Evolutionary conservation across 371 early-diverging fungal species (phyloP), one percentile per base, ranked within the genome.

Genomic region (Coemansia sp.): DNA sequence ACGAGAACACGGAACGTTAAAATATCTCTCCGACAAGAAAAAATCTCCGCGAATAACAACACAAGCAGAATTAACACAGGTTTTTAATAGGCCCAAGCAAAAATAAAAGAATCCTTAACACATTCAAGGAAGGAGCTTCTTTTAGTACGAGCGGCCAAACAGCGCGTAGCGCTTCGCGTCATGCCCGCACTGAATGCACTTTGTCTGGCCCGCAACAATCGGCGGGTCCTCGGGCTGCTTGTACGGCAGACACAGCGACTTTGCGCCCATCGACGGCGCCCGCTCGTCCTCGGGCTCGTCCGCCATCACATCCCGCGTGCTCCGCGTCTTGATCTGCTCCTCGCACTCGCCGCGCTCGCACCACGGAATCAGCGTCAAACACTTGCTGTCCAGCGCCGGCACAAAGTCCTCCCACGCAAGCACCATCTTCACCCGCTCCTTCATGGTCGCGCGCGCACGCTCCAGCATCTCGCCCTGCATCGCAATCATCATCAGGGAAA

Each of bases 211-310:
- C 54, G 85, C 84, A 50, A 89, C 80, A 58, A 93, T 86, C 16
- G 90, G 88, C 51, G 83, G 83, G 59, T 93, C 84, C 16, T 80
- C 81, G 62, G 95, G 94, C 85, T 97, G 94, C 52, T 86, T 84
- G 78, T 94, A 94, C 26, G 99, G 99, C 78, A 98, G 95, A 84
- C 99, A 99, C 53, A 99, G 88, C 5, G 98, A 92, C 82, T 99
- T 99, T 69, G 99, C 99, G 57, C 99, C 99, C 95, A 95, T 95
- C 30, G 94, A 91, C 55, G 96, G 94, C 59, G 96, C 99, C 79
- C 90, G 89, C 51, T 95, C 96, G 70, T 99, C 96, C 66, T 87
- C 88, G 38, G 89, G 87, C 80, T 92, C 91, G 59, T 86, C 89
- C 31, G 82, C 84, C 39, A 79, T 79, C 48, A 84, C 84, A 45